Evolutionary conservation across 495 filamentous ascomycete species (phyloP).

Genomic region (Tuber calosporum): DNA sequence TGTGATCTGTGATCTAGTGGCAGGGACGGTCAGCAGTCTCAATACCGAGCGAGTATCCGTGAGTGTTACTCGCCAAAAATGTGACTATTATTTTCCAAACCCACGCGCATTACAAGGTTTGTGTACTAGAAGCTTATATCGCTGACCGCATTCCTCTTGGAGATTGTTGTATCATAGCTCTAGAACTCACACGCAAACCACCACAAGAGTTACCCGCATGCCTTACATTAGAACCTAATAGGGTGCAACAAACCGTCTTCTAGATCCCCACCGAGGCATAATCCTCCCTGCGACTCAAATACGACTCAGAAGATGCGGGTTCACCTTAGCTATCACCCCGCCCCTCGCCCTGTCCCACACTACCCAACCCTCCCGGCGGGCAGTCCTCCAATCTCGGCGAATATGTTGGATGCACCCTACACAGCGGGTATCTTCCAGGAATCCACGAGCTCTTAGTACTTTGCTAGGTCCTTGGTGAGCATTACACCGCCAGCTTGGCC

Average conservation of each 20-base stretch:
- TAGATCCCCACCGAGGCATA: too few species aligned
- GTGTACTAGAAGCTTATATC: not conserved
- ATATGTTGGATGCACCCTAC: too few species aligned
- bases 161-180: not conserved
- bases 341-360: too few species aligned
- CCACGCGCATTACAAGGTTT: not conserved
- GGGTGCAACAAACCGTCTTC: too few species aligned
- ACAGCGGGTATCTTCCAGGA: slow-evolving; percentile 69
- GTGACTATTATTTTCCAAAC: not conserved
- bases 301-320: too few species aligned
- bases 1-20: not conserved
- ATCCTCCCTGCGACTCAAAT: too few species aligned
- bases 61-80: not conserved
- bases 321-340: too few species aligned
- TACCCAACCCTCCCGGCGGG: too few species aligned
- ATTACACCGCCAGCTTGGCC: slow-evolving; percentile 87
- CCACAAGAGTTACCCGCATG: too few species aligned
- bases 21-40: not conserved
- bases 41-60: not conserved
- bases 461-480: slow-evolving; percentile 89
- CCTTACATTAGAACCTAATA: too few species aligned
- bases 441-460: slow-evolving; percentile 74
- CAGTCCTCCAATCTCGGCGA: too few species aligned
- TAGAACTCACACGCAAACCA: too few species aligned
- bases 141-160: not conserved